A percentile compares a stretch with the other conserved stretches of the same genome.
Conservation (phyloP, 1,284 basidiomycete species). For the Ustilago bromivora region DNA sequence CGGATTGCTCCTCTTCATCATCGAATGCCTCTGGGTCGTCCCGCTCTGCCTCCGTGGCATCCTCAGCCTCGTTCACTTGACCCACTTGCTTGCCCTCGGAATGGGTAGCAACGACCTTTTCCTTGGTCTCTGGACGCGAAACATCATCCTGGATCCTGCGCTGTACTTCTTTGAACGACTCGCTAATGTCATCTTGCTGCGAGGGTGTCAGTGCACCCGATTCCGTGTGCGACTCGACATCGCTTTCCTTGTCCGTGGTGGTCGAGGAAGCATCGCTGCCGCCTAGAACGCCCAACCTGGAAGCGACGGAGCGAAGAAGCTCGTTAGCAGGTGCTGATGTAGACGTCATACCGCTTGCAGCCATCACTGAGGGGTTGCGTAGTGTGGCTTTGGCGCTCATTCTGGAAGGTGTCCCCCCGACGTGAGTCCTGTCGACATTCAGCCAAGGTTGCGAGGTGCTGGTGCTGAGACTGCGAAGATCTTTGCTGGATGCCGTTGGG, state of each 20-base stretch:
- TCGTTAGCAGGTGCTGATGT: slow-evolving; percentile 47
- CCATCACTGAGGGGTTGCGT: slow-evolving; percentile 31
- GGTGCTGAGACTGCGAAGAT: slow-evolving; percentile 10
- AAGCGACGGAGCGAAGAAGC: slow-evolving; percentile 46
- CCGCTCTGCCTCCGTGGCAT: slow-evolving; percentile 26
- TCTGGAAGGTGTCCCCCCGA: slow-evolving; percentile 23
- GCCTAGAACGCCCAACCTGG: slow-evolving; percentile 39
- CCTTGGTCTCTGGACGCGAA: slow-evolving; percentile 14
- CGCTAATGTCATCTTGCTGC: slow-evolving; percentile 39
- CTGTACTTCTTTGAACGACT: slow-evolving; percentile 55
- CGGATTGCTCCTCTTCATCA: slow-evolving; percentile 44
- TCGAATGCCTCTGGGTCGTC: slow-evolving; percentile 52
- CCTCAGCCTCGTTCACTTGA: slow-evolving; percentile 17
- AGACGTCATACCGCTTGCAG: slow-evolving; percentile 27
- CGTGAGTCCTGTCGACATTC: slow-evolving; percentile 44
- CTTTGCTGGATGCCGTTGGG: not conserved
- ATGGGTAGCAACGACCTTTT: not conserved
- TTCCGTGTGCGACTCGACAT: slow-evolving; percentile 19
- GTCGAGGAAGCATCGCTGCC: slow-evolving; percentile 14
- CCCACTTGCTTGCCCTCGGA: slow-evolving; percentile 7
- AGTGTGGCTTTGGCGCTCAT: slow-evolving; percentile 30
- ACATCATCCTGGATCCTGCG: slow-evolving; percentile 35
- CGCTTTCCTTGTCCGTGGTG: slow-evolving; percentile 10
- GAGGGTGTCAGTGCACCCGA: slow-evolving; percentile 26
- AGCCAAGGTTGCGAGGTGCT: slow-evolving; percentile 36